Evolutionary conservation across 495 filamentous ascomycete genomes (phyloP).

Genomic region (Cercophora sp.): DNA sequence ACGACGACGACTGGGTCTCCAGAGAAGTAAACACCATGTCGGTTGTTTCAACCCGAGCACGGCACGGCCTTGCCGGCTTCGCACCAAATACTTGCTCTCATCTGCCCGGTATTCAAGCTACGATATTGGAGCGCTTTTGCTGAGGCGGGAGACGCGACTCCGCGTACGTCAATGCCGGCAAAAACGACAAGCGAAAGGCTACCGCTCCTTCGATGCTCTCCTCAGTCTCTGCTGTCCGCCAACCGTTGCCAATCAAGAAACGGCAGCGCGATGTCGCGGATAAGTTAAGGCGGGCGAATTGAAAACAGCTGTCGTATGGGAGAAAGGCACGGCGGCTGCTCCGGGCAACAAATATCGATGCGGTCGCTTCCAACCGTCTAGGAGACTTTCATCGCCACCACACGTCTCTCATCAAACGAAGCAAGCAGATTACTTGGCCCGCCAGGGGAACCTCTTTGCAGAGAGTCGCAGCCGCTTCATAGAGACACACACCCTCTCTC

Average conservation of each 20-base stretch:
- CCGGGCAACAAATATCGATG: conserved; percentile 4
- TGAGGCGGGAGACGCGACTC: neutral
- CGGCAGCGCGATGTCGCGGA: conserved; percentile 3
- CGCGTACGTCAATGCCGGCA: conserved; percentile 14
- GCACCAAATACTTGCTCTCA: too few species aligned
- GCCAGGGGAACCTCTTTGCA: too few species aligned
- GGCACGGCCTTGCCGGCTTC: too few species aligned
- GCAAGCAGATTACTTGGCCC: too few species aligned
- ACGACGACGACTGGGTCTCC: too few species aligned
- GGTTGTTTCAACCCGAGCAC: neutral
- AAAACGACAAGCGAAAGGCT: conserved; percentile 4
- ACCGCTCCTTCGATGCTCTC: neutral
- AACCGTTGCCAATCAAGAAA: conserved; percentile 1
- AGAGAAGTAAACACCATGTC: too few species aligned
- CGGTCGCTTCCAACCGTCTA: neutral
- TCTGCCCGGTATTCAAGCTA: too few species aligned
- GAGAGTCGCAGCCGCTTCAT: too few species aligned
- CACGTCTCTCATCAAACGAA: too few species aligned
- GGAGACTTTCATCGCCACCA: neutral
- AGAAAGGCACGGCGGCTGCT: neutral
- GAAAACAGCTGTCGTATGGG: neutral
- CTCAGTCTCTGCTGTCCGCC: neutral
- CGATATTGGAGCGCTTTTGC: neutral
- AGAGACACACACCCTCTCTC: too few species aligned
- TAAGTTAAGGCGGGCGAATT: conserved; percentile 5